Evolutionary conservation across 1,284 basidiomycete genomes (phyloP).

Genomic region (Trichosporon asahii): DNA sequence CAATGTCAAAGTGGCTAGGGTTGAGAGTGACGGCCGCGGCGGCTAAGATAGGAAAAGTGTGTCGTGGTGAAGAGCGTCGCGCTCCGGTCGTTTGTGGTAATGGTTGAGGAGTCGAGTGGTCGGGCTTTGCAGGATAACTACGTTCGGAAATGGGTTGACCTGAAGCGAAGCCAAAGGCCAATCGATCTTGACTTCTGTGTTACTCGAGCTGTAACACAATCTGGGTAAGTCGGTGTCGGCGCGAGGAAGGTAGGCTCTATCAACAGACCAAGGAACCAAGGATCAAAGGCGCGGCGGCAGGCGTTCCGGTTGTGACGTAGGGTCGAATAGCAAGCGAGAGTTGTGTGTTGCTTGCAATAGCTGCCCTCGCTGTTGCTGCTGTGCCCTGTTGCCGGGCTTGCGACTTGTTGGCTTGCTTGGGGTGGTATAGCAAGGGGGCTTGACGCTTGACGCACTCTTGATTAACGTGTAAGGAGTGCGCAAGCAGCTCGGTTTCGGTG

Average conservation of each 20-base stretch:
- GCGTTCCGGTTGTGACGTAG: conserved; percentile 1
- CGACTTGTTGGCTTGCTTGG: background rate
- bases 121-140: background rate
- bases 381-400: background rate
- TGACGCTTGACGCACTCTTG: conserved; percentile 9
- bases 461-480: conserved; percentile 3
- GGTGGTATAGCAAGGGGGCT: background rate
- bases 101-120: background rate
- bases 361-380: background rate
- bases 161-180: conserved; percentile 1
- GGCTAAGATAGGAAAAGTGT: background rate
- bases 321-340: background rate
- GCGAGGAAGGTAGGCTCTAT: background rate
- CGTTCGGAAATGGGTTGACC: background rate
- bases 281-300: background rate
- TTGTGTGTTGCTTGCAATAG: background rate
- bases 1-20: background rate
- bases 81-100: background rate
- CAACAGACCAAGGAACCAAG: background rate
- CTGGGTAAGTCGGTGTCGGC: background rate
- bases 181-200: background rate
- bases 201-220: background rate
- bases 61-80: background rate
- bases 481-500: conserved; percentile 7
- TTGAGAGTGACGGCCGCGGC: background rate